Evolutionary conservation across 331 rosid species (phyloP).

Genomic region (Cydonia oblonga): DNA sequence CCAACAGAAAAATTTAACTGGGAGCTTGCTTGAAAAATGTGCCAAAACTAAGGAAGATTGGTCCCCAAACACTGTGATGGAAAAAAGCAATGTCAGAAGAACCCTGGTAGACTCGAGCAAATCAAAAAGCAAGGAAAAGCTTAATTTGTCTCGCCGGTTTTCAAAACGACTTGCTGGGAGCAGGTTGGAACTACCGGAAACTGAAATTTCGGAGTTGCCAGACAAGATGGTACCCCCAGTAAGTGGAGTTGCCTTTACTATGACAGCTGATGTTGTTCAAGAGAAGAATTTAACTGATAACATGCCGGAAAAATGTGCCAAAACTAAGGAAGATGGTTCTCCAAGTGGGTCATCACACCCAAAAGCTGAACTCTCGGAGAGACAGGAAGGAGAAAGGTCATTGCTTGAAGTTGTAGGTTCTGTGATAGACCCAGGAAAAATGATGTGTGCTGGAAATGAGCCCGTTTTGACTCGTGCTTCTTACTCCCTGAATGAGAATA

Average conservation of each 20-base stretch:
- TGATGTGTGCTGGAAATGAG: conserved; percentile 8
- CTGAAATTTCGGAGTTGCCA: conserved; percentile 19
- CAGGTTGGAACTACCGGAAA: conserved; percentile 15
- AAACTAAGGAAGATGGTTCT: conserved; percentile 20
- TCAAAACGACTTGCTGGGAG: conserved; percentile 66
- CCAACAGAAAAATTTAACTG: conserved; percentile 20
- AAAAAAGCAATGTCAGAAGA: conserved; percentile 11
- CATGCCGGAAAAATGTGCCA: conserved; percentile 19
- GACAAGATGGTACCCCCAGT: conserved; percentile 15
- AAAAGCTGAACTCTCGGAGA: conserved; percentile 14
- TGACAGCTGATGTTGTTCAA: conserved; percentile 15
- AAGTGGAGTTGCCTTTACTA: conserved; percentile 16
- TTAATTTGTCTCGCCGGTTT: conserved; percentile 35
- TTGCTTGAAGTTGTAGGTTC: background rate
- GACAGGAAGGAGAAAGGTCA: background rate
- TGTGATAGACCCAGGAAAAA: background rate
- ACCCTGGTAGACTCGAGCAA: conserved; percentile 22
- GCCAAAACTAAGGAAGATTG: conserved; percentile 22
- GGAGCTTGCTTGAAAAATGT: conserved; percentile 20
- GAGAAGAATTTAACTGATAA: conserved; percentile 23
- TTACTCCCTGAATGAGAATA: conserved; percentile 20
- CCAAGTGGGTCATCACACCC: conserved; percentile 6
- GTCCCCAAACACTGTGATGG: no score
- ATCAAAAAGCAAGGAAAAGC: conserved; percentile 26
- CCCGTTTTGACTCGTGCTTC: conserved; percentile 17